These are phyloP conservation scores for Kluyveromyces wickerhamii DNA, from an alignment of 805 yeast genomes.

Conservation along the genomic window DNA sequence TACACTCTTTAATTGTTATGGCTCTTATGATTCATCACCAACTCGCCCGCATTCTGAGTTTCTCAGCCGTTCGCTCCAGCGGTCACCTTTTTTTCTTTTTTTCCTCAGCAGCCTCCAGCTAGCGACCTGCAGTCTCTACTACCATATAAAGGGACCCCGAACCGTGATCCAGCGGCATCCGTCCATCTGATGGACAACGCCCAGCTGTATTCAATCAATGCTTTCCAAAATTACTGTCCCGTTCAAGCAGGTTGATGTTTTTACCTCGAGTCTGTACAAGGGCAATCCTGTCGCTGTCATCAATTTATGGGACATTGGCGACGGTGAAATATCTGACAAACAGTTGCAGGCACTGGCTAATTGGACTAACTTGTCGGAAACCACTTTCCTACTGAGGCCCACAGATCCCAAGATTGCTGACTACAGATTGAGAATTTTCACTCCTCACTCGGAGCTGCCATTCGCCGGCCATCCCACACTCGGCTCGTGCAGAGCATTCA, in stretches of 20 bases:
- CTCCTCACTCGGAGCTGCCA: constrained; percentile 41
- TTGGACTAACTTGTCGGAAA: constrained; percentile 58
- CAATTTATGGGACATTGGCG: constrained; percentile 16
- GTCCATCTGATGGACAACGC: too few relatives aligned
- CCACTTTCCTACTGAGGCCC: constrained; percentile 43
- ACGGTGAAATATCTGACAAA: constrained; percentile 27
- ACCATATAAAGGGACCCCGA: too few relatives aligned
- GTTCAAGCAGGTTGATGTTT: constrained; percentile 33
- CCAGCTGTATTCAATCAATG: too few relatives aligned
- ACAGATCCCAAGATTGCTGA: constrained; percentile 32
- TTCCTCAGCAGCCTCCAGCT: too few relatives aligned
- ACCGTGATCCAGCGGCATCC: too few relatives aligned
- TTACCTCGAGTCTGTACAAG: constrained; percentile 29
- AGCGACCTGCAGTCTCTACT: too few relatives aligned
- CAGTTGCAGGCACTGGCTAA: constrained; percentile 41
- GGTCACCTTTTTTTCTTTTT: too few relatives aligned
- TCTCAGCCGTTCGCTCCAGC: too few relatives aligned
- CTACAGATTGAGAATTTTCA: constrained; percentile 44
- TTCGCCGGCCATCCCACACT: constrained; percentile 62
- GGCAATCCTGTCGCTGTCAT: constrained; percentile 53
- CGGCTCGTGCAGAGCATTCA: constrained; percentile 42
- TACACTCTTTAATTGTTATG: too few relatives aligned
- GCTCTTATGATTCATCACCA: too few relatives aligned
- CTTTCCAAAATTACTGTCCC: too few relatives aligned
- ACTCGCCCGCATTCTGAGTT: too few relatives aligned